These are phyloP conservation scores for Leucosporidium creatinivorum DNA, from an alignment of 768 basidiomycete species.

Conservation along the genomic window DNA sequence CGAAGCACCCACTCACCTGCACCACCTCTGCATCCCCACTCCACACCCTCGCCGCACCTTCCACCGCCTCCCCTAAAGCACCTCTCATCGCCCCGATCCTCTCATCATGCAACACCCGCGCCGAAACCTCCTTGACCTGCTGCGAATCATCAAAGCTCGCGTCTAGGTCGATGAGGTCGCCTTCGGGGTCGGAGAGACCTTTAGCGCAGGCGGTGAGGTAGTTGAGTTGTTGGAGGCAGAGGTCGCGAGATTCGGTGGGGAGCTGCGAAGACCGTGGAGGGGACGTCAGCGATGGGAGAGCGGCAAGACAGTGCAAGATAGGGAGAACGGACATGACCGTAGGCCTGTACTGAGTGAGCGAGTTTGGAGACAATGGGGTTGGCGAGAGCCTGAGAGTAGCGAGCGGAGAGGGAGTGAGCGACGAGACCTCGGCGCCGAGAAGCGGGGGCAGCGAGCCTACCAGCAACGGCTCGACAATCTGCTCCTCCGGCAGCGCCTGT, in stretches of 20 bases:
- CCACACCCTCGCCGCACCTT: conserved; percentile 39
- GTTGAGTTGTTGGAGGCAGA: conserved; percentile 40
- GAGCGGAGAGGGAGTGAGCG: conserved; percentile 1
- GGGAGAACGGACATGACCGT: neutral
- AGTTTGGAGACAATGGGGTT: conserved; percentile 39
- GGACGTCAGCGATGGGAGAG: neutral
- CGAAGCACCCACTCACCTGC: conserved; percentile 36
- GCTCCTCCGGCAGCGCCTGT: conserved; percentile 41
- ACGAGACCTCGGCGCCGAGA: neutral
- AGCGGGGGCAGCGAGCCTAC: conserved; percentile 19
- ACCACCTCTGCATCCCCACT: conserved; percentile 42
- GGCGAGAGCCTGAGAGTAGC: conserved; percentile 35
- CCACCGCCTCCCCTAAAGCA: conserved; percentile 37
- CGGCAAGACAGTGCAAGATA: no score
- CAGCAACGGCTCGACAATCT: conserved; percentile 42
- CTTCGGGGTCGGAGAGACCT: conserved; percentile 44
- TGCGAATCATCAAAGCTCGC: conserved; percentile 33
- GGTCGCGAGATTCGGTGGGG: conserved; percentile 36
- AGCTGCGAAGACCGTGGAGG: neutral
- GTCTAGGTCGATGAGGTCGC: conserved; percentile 44
- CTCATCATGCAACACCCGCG: conserved; percentile 13
- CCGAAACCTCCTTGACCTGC: conserved; percentile 29
- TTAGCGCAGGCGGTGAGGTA: conserved; percentile 45
- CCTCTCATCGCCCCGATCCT: conserved; percentile 37
- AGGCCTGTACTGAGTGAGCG: conserved; percentile 13